A percentile compares a stretch with the other conserved stretches of the same genome.
phyloP scores from a whole-genome alignment of 768 basidiomycete genomes.

The Glaciozyma martinii region DNA sequence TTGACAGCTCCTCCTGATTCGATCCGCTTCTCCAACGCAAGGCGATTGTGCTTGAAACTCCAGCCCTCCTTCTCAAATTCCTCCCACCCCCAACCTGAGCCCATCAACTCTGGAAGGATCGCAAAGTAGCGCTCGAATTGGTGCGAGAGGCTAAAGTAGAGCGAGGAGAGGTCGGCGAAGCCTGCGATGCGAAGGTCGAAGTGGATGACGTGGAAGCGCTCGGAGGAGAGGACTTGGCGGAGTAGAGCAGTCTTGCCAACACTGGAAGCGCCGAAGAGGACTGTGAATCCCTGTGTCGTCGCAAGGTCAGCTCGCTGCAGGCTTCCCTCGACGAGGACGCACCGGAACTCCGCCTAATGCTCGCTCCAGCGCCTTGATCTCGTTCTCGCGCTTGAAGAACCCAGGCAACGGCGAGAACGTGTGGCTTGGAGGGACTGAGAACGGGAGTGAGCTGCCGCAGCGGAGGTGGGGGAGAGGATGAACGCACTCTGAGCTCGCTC shows the following conservation, averaged over 20 bases:
- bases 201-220: slow-evolving; percentile 67
- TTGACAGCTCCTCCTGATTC: slow-evolving; percentile 51
- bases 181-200: slow-evolving; percentile 74
- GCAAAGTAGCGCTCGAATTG: slow-evolving; percentile 77
- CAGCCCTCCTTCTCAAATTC: slow-evolving; percentile 66
- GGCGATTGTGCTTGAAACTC: slow-evolving; percentile 77
- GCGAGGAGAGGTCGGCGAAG: slow-evolving; percentile 67
- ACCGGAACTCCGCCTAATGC: slow-evolving; percentile 52
- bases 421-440: slow-evolving; percentile 41
- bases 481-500: slow-evolving; percentile 50
- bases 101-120: slow-evolving; percentile 53
- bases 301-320: background rate
- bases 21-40: slow-evolving; percentile 56
- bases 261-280: slow-evolving; percentile 69
- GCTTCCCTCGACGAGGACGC: background rate
- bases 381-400: slow-evolving; percentile 61
- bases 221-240: slow-evolving; percentile 61
- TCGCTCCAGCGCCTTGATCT: slow-evolving; percentile 58
- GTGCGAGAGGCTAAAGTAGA: slow-evolving; percentile 63
- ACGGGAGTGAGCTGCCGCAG: slow-evolving; percentile 41
- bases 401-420: slow-evolving; percentile 68
- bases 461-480: too few relatives aligned
- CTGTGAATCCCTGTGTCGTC: slow-evolving; percentile 55
- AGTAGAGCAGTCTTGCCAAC: slow-evolving; percentile 78
- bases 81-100: slow-evolving; percentile 46